These are phyloP conservation scores for Naganishia sp. DNA, from an alignment of 1,284 basidiomycete genomes.

Conservation along the genomic window DNA sequence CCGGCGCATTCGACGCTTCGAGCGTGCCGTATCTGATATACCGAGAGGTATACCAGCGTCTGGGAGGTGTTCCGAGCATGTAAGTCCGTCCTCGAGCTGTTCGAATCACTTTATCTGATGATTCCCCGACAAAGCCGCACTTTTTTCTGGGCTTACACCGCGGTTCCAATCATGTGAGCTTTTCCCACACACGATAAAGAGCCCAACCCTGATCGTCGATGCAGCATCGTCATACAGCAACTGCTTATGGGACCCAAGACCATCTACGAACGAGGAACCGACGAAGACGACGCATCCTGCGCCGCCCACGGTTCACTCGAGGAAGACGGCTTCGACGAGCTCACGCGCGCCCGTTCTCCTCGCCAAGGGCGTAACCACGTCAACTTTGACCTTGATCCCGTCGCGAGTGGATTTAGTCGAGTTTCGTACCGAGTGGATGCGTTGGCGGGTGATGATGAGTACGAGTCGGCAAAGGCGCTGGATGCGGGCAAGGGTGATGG, in stretches of 20 bases:
- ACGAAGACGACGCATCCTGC: constrained; percentile 11
- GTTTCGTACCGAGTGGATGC: constrained; percentile 36
- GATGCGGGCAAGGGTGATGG: constrained; percentile 40
- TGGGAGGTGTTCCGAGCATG: constrained; percentile 34
- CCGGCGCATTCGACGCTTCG: constrained; percentile 54
- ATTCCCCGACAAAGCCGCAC: constrained; percentile 35
- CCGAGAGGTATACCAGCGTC: constrained; percentile 41
- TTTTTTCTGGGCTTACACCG: constrained; percentile 51
- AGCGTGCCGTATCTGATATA: constrained; percentile 50
- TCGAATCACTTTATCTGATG: not conserved
- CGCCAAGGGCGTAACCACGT: constrained; percentile 14
- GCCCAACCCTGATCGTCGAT: not conserved
- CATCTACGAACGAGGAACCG: constrained; percentile 26
- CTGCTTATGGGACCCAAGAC: constrained; percentile 41
- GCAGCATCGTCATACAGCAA: constrained; percentile 48
- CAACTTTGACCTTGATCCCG: constrained; percentile 26
- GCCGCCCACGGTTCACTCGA: constrained; percentile 6
- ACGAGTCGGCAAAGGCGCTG: constrained; percentile 37
- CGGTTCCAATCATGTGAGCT: constrained; percentile 49
- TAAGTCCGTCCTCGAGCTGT: constrained; percentile 7
- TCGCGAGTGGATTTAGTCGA: constrained; percentile 37
- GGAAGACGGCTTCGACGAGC: constrained; percentile 30
- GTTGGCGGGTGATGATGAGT: constrained; percentile 32
- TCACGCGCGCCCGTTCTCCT: constrained; percentile 25
- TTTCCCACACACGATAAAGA: not conserved